Conservation (phyloP, 352 stramenopile genomes). For the Phytophthora hybrid region DNA sequence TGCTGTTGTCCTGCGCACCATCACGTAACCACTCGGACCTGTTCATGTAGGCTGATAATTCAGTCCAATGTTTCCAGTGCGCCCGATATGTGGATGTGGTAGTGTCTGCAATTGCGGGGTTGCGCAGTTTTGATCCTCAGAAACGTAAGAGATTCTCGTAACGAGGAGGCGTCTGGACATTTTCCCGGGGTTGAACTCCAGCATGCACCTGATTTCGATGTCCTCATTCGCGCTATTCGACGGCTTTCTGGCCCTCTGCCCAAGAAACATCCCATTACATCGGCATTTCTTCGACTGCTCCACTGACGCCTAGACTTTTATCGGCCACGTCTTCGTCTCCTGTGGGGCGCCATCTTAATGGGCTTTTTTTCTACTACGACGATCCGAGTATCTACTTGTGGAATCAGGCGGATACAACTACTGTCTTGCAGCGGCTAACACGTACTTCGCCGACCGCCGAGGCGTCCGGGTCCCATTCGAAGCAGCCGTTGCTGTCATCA, state of each 20-base stretch:
- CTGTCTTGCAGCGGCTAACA: background rate
- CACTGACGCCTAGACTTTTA: background rate
- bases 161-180: too few species aligned
- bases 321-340: background rate
- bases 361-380: background rate
- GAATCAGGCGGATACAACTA: background rate
- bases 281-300: background rate
- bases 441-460: background rate
- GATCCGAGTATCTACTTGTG: background rate
- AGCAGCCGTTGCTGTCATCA: background rate
- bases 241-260: background rate
- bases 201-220: background rate
- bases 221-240: background rate
- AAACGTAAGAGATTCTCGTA: too few species aligned
- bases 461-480: background rate
- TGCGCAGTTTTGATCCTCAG: too few species aligned
- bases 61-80: too few species aligned
- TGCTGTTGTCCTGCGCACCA: too few species aligned
- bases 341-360: background rate
- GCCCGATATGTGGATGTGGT: too few species aligned
- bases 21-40: too few species aligned
- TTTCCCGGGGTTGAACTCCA: background rate
- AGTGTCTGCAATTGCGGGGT: too few species aligned
- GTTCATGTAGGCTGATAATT: too few species aligned
- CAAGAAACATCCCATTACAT: conserved; percentile 12